Evolutionary conservation across 2,329 filamentous ascomycete species (phyloP), one percentile per base, ranked within the genome.

Genomic region (Rhinocladiella mackenziei): DNA sequence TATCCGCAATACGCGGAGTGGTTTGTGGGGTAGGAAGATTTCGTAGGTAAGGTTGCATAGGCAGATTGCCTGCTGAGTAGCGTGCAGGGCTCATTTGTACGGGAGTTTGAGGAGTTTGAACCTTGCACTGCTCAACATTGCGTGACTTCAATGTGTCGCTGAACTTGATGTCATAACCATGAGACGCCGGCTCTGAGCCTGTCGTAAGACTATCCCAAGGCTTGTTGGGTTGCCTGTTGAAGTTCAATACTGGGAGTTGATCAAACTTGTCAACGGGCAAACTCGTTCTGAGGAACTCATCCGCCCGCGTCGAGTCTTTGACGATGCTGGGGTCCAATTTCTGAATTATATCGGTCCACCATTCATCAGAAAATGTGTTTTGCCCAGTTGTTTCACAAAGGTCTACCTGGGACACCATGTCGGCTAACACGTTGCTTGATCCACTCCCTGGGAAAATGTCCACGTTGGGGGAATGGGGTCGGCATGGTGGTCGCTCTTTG

Each of bases 21-120:
- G 81, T 66, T 54, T 73, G 70, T 39, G 79, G 78, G n/a, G 79
- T 83, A 11, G 77, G 78, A 44, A 82, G 64, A 45, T 77, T 73
- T 53, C 68, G 69, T 56, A 77, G 67, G 40, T 76, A 74, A 28
- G 69, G 68, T 52, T 80, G 62, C 38, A 71, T 67, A n/a, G 78
- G 78, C 35, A 78, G 72, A 10, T n/a, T n/a, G n/a, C n/a, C n/a
- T n/a, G 70, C 70, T 13, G 59, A 54, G 26, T 15, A 20, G 3
- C 38, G 38, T 23, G 29, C 45, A 13, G 48, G 49, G 35, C 48
- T 52, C 43, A 39, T 42, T 35, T 47, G 45, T 9, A 35, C 26
- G 2, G 39, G 45, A 22, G 44, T 53, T 34, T 44, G 46, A 11
- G 35, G 40, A 39, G 43, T 42, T 13, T 20, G 32, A 5, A 18